Evolutionary conservation across 2,329 filamentous ascomycete genomes (phyloP), one percentile per base, ranked within the genome.

Genomic region (Fusarium torulosum): DNA sequence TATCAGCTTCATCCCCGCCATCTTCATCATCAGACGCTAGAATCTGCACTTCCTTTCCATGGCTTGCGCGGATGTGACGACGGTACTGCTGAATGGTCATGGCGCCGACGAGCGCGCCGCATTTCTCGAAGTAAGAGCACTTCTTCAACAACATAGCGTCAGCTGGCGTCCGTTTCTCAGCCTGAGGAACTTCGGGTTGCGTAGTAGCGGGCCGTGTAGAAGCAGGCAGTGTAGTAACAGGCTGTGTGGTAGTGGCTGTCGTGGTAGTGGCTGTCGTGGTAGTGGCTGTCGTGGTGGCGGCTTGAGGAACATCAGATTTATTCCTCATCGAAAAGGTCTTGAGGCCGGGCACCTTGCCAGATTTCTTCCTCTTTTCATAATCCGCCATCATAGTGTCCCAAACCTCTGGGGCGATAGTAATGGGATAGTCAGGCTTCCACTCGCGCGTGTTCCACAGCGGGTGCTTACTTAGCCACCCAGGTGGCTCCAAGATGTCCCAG

Each of bases 81-180:
- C 31, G 42, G 9, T 67, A 53, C 37, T 73, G 61, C 14, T 42
- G 15, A 0, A 53, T 10, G 2, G 53, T 40, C 71, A 73, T 69
- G 2, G 29, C 29, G 1, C 45, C 46, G 4, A 65, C 31, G 7
- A 46, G 11, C 1, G 41, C 37, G 11, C 69, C 71, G 1, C 71
- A 73, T 4, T 53, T 40, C 1, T 60, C 47, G 35, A 69, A 73
- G 23, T 59, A 60, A 1, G 50, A 20, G 8, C 71, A 73, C 38
- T 52, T 54, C 20, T 19, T 51, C 6, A 23, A 23, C 15, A 20
- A 8, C n/a, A 3, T 3, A 4, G n/a, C 2, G 2, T 19, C n/a
- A 21, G 10, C 10, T 17, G 15, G 14, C 6, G 17, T 1, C 15
- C 19, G 15, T 6, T 14, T 14, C 13, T 20, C 10, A 45, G 27